Conservation (phyloP, 108 stramenopile species). For the Chaetoceros muelleri region DNA sequence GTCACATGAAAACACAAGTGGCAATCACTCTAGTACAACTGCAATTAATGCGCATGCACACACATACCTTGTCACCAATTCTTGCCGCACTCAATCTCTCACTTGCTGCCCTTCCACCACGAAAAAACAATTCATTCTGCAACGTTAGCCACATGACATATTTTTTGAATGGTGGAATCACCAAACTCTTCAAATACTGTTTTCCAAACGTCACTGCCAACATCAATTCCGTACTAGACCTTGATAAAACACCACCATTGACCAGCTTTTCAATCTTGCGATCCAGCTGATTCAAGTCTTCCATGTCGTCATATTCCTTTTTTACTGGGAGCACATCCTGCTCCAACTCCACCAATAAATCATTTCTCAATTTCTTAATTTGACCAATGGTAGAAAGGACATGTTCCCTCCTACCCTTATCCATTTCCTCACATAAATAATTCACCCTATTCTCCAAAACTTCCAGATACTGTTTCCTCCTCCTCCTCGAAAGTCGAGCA, state of each 20-base stretch:
- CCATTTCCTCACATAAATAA: constrained; percentile 56
- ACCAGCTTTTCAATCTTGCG: neutral
- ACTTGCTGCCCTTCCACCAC: constrained; percentile 69
- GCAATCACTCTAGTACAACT: constrained; percentile 12
- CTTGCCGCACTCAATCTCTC: constrained; percentile 82
- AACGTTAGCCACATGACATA: constrained; percentile 83
- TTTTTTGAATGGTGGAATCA: constrained; percentile 51
- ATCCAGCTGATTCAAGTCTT: neutral
- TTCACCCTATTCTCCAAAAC: constrained; percentile 79
- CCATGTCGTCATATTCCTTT: neutral
- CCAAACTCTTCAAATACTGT: constrained; percentile 65
- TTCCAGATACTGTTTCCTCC: constrained; percentile 93
- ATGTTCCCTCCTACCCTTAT: constrained; percentile 63
- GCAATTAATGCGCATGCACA: constrained; percentile 6
- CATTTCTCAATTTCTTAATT: constrained; percentile 22
- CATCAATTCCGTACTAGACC: constrained; percentile 26
- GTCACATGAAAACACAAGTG: neutral
- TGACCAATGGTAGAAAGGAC: constrained; percentile 33
- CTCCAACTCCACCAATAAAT: constrained; percentile 21
- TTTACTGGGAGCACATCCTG: too few species aligned
- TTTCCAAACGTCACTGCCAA: constrained; percentile 51
- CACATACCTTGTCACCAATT: constrained; percentile 86
- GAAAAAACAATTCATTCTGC: constrained; percentile 76
- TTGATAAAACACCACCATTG: constrained; percentile 1
- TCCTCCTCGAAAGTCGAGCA: constrained; percentile 79